Conservation (phyloP, 306 rosid species). For the Quillaja saponaria region DNA sequence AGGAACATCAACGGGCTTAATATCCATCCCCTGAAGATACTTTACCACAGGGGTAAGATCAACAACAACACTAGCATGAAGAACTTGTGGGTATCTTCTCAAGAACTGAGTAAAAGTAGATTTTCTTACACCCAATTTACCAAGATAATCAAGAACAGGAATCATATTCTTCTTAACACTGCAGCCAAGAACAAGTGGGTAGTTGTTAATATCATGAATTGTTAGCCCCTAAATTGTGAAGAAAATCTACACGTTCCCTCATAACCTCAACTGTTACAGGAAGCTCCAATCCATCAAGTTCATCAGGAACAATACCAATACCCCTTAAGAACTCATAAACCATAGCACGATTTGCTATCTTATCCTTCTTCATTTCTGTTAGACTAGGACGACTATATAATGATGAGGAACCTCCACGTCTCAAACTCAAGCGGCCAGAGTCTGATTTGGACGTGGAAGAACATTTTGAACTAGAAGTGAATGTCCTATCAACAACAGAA, state of each 20-base stretch:
- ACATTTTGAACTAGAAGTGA: slow-evolving; percentile 37
- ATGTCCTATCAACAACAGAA: slow-evolving; percentile 55
- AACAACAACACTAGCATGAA: slow-evolving; percentile 92
- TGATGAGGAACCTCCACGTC: slow-evolving; percentile 52
- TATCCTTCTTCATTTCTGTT: slow-evolving; percentile 71
- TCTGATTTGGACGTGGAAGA: slow-evolving; percentile 35
- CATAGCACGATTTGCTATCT: slow-evolving; percentile 50
- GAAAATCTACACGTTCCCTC: slow-evolving; percentile 93
- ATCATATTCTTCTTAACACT: slow-evolving; percentile 98
- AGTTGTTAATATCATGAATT: slow-evolving; percentile 78
- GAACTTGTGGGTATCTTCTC: slow-evolving; percentile 90
- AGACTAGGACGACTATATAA: slow-evolving; percentile 78
- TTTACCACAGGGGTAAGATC: slow-evolving; percentile 85
- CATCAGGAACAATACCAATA: slow-evolving; percentile 88
- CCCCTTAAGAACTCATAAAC: slow-evolving; percentile 75
- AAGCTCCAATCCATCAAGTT: slow-evolving; percentile 98
- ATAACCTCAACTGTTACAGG: slow-evolving; percentile 90
- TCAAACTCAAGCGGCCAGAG: slow-evolving; percentile 39
- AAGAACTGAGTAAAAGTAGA: slow-evolving; percentile 76
- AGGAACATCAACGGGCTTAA: slow-evolving; percentile 67
- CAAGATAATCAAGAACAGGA: slow-evolving; percentile 98
- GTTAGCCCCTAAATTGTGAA: slow-evolving; percentile 81
- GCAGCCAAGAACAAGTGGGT: slow-evolving; percentile 94
- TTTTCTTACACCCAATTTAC: slow-evolving; percentile 89
- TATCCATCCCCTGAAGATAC: slow-evolving; percentile 97